Evolutionary conservation across 2,329 filamentous ascomycete species (phyloP), one percentile per base, ranked within the genome.

Genomic region (Talaromyces marneffei): DNA sequence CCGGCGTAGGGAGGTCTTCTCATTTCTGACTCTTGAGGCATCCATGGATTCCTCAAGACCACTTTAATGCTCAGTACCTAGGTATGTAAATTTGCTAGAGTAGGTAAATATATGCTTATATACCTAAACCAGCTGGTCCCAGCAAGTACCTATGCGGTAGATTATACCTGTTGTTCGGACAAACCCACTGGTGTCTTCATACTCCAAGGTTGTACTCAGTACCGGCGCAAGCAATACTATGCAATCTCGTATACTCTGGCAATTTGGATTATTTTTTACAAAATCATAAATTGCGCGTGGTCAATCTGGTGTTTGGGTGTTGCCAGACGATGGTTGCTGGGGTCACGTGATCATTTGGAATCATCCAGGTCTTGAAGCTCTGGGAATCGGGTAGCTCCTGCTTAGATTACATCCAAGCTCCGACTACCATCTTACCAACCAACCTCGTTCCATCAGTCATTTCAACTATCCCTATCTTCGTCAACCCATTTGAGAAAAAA

Each of bases 331-430:
- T 52, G 10, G 23, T 14, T 52, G 29, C 12, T 29, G 2, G 8
- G 27, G 18, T 52, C 48, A 52, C 48, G 48, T 52, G 48, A 52
- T 33, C 6, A 7, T 2, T 8, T 18, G 14, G 48, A 52, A 52
- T 33, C 48, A 33, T 35, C 48, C 35, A 52, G 29, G 29, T 35
- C 9, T 27, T 52, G 48, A 52, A 52, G 48, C 48, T 52, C 29
- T 52, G 48, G 10, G 3, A n/a, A 18, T 52, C 48, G 29, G 48
- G 48, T 23, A 52, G 48, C 48, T 52, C 29, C 29, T 52, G 48
- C 48, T 52, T 52, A 52, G 48, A 52, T 52, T 18, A 35, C 48
- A 33, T 52, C n/a, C 48, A 52, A 52, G 48, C 48, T 35, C 29
- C 48, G 18, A 52, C 12, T 18, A 52, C 48, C 48, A 52, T 52